Conservation (phyloP, 305 asterid genomes). For the Fraxinus velutina region DNA sequence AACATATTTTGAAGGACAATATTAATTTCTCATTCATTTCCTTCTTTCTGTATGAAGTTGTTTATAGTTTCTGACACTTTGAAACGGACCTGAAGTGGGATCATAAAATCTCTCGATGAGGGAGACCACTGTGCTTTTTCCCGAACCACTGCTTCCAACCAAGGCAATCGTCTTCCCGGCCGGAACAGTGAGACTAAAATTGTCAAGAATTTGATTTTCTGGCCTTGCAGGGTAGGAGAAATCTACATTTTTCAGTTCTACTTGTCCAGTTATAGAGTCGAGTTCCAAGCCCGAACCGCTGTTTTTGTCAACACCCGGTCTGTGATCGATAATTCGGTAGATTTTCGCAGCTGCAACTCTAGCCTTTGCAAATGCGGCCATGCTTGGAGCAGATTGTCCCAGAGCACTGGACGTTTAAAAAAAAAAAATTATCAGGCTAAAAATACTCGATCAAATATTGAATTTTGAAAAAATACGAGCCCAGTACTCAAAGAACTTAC, state of each 20-base stretch:
- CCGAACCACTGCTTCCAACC: constrained; percentile 98
- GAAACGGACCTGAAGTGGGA: constrained; percentile 66
- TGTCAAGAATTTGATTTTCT: constrained; percentile 59
- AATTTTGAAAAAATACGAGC: neutral
- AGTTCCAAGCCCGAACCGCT: constrained; percentile 65
- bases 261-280: constrained; percentile 62
- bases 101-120: constrained; percentile 96
- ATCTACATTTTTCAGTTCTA: constrained; percentile 79
- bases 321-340: constrained; percentile 77
- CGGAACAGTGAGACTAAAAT: constrained; percentile 65
- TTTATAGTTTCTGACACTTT: neutral
- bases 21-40: neutral
- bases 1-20: constrained; percentile 9
- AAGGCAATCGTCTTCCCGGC: constrained; percentile 94
- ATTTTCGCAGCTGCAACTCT: constrained; percentile 91
- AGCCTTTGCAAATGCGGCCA: constrained; percentile 94
- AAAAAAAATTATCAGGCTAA: neutral
- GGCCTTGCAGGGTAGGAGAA: constrained; percentile 93
- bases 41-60: neutral
- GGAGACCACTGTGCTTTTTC: constrained; percentile 95
- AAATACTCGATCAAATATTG: neutral
- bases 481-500: constrained; percentile 43
- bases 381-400: constrained; percentile 96
- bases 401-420: constrained; percentile 47
- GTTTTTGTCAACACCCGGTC: constrained; percentile 61